Base-by-base conservation (phyloP, 495 filamentous ascomycete species). In the Trichocladium antarcticum region DNA sequence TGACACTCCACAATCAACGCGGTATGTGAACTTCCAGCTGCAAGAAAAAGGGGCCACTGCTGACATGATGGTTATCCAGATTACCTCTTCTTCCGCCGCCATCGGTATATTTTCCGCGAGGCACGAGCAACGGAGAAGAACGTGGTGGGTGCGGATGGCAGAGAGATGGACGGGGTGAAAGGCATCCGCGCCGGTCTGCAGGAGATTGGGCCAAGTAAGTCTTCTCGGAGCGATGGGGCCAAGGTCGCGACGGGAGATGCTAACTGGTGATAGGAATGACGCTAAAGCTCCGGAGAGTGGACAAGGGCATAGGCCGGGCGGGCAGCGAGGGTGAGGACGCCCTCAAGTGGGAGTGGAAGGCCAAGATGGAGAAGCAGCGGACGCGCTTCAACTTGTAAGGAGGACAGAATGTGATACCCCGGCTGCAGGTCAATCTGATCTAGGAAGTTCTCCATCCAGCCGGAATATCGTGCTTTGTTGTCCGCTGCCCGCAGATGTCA, bases 1-100 rank as follows among this genome's bases (percentile, higher is more conserved):
- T 95, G 27, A 95, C 89, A 6, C 60, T 95, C 38, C 90, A 96
- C 63, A 95, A 95, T 56, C 90, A 96, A 67, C 82, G 92, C 45
- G 57, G 49, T 53, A 53, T 37, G 49, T 32, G 2, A 10, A 45
- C 6, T 45, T 14, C 4, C 16, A 11, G 12, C 40, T n/a, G n/a
- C n/a, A n/a, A n/a, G n/a, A n/a, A n/a, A n/a, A n/a, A n/a, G n/a
- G n/a, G n/a, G n/a, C n/a, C n/a, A n/a, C n/a, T n/a, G n/a, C n/a
- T 38, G 20, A 38, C 29, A 4, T 36, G 24, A 12, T 8, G 20
- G 15, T 10, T 19, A n/a, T n/a, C 6, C 34, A 50, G 90, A 98
- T 66, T 98, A 94, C 66, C 87, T 95, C 54, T 98, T 98, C 58
- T 72, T 96, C 39, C 75, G 92, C 7, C 72, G 90, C 22, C 88